These are phyloP conservation scores for Polyporus tsugae DNA, from an alignment of 1,284 basidiomycete species.

Conservation along the genomic window DNA sequence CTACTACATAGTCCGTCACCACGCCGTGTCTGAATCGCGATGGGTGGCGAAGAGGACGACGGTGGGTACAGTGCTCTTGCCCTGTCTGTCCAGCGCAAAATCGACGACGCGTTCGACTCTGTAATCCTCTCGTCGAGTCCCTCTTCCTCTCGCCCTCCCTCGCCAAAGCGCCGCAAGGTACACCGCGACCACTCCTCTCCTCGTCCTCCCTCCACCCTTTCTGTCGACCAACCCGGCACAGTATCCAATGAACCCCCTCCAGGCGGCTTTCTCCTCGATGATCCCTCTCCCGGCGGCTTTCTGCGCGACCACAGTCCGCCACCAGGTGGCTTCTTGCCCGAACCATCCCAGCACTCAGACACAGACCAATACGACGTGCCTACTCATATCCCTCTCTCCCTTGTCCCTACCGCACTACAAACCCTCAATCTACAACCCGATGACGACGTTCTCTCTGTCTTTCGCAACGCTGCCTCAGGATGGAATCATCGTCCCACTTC, in stretches of 20 bases:
- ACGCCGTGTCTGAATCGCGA: neutral
- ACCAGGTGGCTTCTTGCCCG: constrained; percentile 19
- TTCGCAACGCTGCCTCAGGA: constrained; percentile 74
- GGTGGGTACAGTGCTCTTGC: constrained; percentile 39
- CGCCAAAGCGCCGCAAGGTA: constrained; percentile 33
- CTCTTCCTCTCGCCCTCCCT: constrained; percentile 15
- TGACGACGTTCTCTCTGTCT: constrained; percentile 74
- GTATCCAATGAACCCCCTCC: constrained; percentile 21
- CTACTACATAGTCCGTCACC: too few relatives aligned
- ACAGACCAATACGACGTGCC: constrained; percentile 18
- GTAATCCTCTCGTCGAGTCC: constrained; percentile 11
- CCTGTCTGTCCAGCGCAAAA: constrained; percentile 29
- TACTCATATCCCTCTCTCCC: constrained; percentile 56
- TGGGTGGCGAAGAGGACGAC: constrained; percentile 28
- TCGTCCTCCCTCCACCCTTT: neutral
- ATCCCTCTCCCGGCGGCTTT: neutral
- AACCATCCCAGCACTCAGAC: constrained; percentile 19
- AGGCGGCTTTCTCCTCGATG: constrained; percentile 34
- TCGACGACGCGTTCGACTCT: constrained; percentile 41
- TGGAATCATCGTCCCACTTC: constrained; percentile 50
- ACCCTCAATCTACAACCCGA: constrained; percentile 69
- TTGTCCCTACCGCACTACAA: constrained; percentile 70
- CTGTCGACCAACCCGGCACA: neutral
- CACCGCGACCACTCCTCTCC: constrained; percentile 32
- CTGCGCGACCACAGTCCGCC: neutral